Percentiles rank a stretch among this genome's conserved stretches.
Conservation (phyloP, 2,329 filamentous ascomycete species). For the Nectriaceae sp. region DNA sequence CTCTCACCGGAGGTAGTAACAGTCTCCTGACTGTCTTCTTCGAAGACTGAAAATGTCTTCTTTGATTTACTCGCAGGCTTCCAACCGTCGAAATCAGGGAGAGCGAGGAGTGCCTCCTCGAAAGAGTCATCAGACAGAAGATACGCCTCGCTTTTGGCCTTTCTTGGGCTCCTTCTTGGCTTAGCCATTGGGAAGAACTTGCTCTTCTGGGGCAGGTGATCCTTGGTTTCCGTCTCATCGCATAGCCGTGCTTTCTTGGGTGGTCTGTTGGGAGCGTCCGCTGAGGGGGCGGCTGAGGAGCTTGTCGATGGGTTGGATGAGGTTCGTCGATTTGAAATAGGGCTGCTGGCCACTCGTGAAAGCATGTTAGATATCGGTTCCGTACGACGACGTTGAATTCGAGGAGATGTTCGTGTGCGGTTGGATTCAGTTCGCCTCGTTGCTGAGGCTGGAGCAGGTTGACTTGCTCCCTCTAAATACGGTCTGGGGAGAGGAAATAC, state of each 20-base stretch:
- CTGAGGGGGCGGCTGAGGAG: slow-evolving; percentile 10
- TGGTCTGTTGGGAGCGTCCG: slow-evolving; percentile 40
- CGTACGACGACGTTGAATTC: slow-evolving; percentile 50
- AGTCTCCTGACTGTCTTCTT: slow-evolving; percentile 39
- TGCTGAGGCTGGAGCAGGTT: slow-evolving; percentile 13
- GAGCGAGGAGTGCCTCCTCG: slow-evolving; percentile 52
- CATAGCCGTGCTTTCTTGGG: slow-evolving; percentile 60
- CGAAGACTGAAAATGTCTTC: slow-evolving; percentile 47
- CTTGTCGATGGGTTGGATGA: slow-evolving; percentile 14
- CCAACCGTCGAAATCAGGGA: slow-evolving; percentile 57
- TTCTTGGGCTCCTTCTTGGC: slow-evolving; percentile 25
- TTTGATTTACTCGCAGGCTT: slow-evolving; percentile 36
- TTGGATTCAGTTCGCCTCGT: slow-evolving; percentile 15
- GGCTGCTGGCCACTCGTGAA: slow-evolving; percentile 23
- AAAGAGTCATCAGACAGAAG: slow-evolving; percentile 60
- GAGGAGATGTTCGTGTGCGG: slow-evolving; percentile 37
- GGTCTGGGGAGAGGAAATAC: slow-evolving; percentile 62
- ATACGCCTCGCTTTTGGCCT: slow-evolving; percentile 42
- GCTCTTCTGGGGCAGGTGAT: slow-evolving; percentile 46
- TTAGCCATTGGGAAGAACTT: slow-evolving; percentile 52
- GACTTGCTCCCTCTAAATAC: slow-evolving; percentile 47
- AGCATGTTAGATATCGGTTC: slow-evolving; percentile 53
- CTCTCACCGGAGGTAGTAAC: slow-evolving; percentile 13
- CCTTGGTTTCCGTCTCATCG: slow-evolving; percentile 40
- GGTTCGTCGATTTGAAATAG: slow-evolving; percentile 17